Evolutionary conservation across 2,329 filamentous ascomycete genomes (phyloP), one percentile per base, ranked within the genome.

Genomic region (Cucurbitaria berberidis): DNA sequence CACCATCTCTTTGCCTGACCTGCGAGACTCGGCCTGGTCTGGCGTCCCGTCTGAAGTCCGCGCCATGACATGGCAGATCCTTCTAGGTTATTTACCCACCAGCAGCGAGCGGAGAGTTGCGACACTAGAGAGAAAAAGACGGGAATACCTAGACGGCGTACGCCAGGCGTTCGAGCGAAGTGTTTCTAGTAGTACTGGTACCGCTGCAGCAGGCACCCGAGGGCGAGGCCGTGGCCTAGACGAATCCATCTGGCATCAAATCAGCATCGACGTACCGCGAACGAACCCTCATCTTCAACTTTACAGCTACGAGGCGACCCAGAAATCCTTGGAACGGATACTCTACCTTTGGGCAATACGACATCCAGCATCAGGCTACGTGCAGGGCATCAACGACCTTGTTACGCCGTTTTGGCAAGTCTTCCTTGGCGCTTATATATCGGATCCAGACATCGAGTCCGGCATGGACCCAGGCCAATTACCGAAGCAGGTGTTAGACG

Each of bases 381-480:
- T 99, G 0, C 95, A 99, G 78, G 95, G 95, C 30, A 99, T 99
- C 77, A 99, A 99, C 74, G 95, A 99, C 72, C 84, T 99, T 26
- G 95, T 97, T 11, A 96, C 93, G 9, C 95, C 95, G 1, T 98
- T 99, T 72, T 99, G 91, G 89, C 93, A 99, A 76, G 93, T 98
- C 2, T 99, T 99, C 66, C 81, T 99, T 3, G 91, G 91, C 3
- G 88, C 90, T 39, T 99, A 99, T 76, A 95, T 98, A 56, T 93
- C 91, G n/a, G 91, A 97, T 73, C 85, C 89, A 24, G 89, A 97
- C 70, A 91, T 98, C 41, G 92, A 96, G 74, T 88, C 86, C 53
- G 93, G 93, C 50, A 97, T 99, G 92, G 95, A 99, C 73, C 95
- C 95, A 0, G 95, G 93, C 1, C 93, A 98, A 75, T 78, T 99